Evolutionary conservation across 345 rosid species (phyloP), one percentile per base, ranked within the genome.

Genomic region (Acer negundo): DNA sequence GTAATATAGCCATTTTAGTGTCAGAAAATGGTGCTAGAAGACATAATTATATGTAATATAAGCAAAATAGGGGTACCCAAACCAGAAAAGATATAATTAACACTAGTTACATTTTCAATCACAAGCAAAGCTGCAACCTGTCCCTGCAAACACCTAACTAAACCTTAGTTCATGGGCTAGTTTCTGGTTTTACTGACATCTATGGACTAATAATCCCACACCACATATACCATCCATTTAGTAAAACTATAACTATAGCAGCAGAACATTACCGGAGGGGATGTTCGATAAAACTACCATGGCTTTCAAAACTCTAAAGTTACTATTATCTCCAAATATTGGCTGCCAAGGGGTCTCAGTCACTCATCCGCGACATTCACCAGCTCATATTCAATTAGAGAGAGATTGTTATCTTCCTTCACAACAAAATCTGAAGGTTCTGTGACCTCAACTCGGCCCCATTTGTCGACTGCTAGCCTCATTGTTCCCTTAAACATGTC

Each of bases 391-490:
- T 86, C 91, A n/a, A 88, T 76, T 28, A 83, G 73, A 24, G 87
- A 88, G 53, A 86, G 85, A 75, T 83, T 86, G 81, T 84, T 86
- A 62, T 78, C 78, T 64, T 63, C 83, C 75, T 84, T 82, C 40
- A 88, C 89, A 28, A 67, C 68, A 12, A 88, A 83, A 0, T 73
- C 58, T 53, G 78, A 80, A 67, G 82, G 89, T 22, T 83, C 82
- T 0, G 86, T 80, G 75, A 82, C 82, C 81, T 88, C 87, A 9
- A 85, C 80, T 40, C 84, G 88, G 53, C 89, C 89, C 87, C 90
- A 87, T 70, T 82, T 87, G 76, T 87, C 90, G 19, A 85, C 86
- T 53, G 85, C 89, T 76, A 87, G 76, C 76, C 90, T 82, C 90
- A 85, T 84, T 0, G 87, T 82, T 61, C 81, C 87, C 83, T 84